Evolutionary conservation across 1,284 basidiomycete genomes (phyloP).

Genomic region (Fomitopsis palustris): DNA sequence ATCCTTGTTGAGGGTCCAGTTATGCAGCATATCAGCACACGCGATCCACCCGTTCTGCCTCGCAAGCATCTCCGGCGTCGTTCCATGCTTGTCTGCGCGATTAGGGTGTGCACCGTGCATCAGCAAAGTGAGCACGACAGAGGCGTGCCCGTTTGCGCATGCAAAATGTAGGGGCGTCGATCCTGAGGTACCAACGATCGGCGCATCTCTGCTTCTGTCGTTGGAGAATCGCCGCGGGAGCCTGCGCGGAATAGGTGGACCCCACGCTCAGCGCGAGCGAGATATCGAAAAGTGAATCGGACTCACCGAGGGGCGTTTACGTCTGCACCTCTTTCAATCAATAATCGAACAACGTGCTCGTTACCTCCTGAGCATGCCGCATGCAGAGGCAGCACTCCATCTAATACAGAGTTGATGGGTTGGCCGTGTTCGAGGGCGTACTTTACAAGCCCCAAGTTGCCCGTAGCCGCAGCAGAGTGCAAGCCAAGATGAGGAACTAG

Average conservation of each 20-base stretch:
- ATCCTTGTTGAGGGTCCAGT: constrained; percentile 59
- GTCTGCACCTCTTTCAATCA: constrained; percentile 90
- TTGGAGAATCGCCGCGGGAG: constrained; percentile 75
- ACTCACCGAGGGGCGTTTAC: constrained; percentile 83
- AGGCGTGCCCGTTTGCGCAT: constrained; percentile 83
- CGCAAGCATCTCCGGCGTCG: constrained; percentile 75
- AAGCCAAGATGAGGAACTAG: constrained; percentile 83
- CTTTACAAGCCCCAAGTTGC: constrained; percentile 84
- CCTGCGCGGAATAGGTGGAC: constrained; percentile 32
- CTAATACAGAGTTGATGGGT: constrained; percentile 88
- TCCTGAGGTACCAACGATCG: constrained; percentile 77
- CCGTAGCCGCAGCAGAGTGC: constrained; percentile 85
- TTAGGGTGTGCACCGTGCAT: constrained; percentile 76
- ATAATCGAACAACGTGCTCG: constrained; percentile 77
- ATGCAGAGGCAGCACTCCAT: constrained; percentile 89
- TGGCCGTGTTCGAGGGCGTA: constrained; percentile 91
- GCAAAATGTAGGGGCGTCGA: constrained; percentile 95
- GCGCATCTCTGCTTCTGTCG: constrained; percentile 63
- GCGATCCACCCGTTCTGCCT: constrained; percentile 63
- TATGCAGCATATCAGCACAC: constrained; percentile 54
- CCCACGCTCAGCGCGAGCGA: constrained; percentile 36
- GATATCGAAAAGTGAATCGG: background rate
- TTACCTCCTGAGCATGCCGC: constrained; percentile 87
- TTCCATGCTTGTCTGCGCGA: constrained; percentile 81
- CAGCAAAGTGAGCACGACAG: constrained; percentile 73